Conservation (phyloP, 208 protist species). For the Leishmania arabica region DNA sequence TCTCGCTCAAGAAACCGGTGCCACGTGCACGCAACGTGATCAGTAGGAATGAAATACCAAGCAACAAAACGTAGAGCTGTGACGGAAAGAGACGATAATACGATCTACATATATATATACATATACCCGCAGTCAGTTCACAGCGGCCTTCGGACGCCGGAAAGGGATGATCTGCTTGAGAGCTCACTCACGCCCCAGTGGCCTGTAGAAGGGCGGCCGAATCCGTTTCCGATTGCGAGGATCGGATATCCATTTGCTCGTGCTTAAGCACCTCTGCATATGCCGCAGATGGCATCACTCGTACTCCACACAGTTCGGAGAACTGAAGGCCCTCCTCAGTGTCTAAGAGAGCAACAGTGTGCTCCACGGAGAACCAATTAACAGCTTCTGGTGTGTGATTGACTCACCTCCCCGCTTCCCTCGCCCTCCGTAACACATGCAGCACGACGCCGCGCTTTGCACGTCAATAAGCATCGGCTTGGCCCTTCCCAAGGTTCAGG, state of each 20-base stretch:
- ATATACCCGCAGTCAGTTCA: not conserved
- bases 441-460: slow-evolving; percentile 36
- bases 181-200: slow-evolving; percentile 39
- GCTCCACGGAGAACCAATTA: slow-evolving; percentile 9
- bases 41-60: not conserved
- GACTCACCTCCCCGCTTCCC: not conserved
- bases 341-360: slow-evolving; percentile 41
- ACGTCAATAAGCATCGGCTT: slow-evolving; percentile 33
- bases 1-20: not conserved
- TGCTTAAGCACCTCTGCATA: slow-evolving; percentile 36
- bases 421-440: slow-evolving; percentile 15
- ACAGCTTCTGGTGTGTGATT: not conserved
- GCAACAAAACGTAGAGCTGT: not conserved
- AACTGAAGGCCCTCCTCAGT: slow-evolving; percentile 46
- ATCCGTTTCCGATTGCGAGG: slow-evolving; percentile 21
- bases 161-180: slow-evolving; percentile 42
- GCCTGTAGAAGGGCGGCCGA: slow-evolving; percentile 34
- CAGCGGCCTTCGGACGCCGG: slow-evolving; percentile 12
- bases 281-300: slow-evolving; percentile 43
- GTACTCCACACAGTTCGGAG: slow-evolving; percentile 34
- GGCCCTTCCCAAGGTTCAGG: slow-evolving; percentile 42
- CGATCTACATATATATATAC: not conserved
- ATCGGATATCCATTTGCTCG: slow-evolving; percentile 7
- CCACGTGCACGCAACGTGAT: not conserved
- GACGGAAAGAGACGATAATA: not conserved